Base-by-base conservation (phyloP, 352 stramenopile species). In the Peronospora farinosa region DNA sequence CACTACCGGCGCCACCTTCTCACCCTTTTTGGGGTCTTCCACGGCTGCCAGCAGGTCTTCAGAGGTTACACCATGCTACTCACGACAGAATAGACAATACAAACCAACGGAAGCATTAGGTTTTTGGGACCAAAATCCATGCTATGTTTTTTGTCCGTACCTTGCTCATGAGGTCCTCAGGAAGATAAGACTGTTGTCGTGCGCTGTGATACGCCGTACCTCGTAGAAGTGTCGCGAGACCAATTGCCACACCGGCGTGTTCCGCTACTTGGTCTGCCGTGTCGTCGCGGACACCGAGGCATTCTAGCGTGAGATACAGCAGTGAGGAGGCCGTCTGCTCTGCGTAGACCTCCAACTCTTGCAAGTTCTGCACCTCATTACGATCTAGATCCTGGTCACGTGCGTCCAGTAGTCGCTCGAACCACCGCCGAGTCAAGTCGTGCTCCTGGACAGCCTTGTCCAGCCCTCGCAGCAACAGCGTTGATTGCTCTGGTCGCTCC, bases 261-360 rank as follows among this genome's bases (percentile, higher is more conserved):
- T 68, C 77, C 5, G 87, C 88, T 4, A 80, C 85, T 25, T 81
- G 72, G 51, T 95, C 86, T 8, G 80, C 82, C 5, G 54, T 67
- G 40, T 84, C 63, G 40, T 95, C 76, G 12, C 78, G 70, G 28
- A 96, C 62, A 25, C 72, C 79, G 0, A 95, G 57, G 43, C 84
- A 86, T 54, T 97, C 88, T 15, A 97, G 70, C 30, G 81, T 90
- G 19, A 97, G 60, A 58, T 96, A 96, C 37, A 96, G 45, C 31
- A 97, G 52, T 28, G 83, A 96, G n/a, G 84, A 78, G 0, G 88
- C 86, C 1, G 88, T 96, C 51, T 89, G 81, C 39, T 97, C 87
- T 0, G 84, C 72, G 48, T 96, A 96, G 1, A 70, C 38, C 58
- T 96, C 88, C 12, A 97, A 47, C 12, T 96, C 79, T 3, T 54